Conservation (phyloP, 106 monocot species). For the Apostasia shenzhenica region DNA sequence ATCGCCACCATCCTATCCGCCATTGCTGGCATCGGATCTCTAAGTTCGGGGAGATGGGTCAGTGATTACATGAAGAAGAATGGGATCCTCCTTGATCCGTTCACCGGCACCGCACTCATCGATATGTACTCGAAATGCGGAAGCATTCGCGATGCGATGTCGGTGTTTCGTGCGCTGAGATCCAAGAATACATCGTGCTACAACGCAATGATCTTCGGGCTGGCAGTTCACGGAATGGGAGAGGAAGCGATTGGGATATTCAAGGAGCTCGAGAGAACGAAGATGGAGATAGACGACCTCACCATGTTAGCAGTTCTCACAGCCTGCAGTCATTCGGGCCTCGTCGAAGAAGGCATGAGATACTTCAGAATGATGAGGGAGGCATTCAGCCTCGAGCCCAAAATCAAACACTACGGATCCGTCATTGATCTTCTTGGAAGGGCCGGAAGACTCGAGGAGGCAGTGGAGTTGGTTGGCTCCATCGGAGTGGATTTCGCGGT, state of each 20-base stretch:
- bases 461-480: constrained; percentile 29
- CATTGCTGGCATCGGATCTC: constrained; percentile 35
- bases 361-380: constrained; percentile 54
- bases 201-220: constrained; percentile 52
- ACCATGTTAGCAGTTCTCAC: constrained; percentile 54
- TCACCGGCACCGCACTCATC: constrained; percentile 45
- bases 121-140: constrained; percentile 79
- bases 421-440: constrained; percentile 66
- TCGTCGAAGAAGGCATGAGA: constrained; percentile 47
- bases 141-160: constrained; percentile 23
- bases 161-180: constrained; percentile 31
- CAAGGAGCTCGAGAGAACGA: constrained; percentile 30
- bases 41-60: constrained; percentile 38
- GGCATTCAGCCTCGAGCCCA: constrained; percentile 31
- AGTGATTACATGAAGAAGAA: constrained; percentile 43
- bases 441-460: constrained; percentile 48
- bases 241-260: constrained; percentile 37
- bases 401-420: constrained; percentile 55
- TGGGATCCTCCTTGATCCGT: constrained; percentile 13
- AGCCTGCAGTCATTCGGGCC: constrained; percentile 57
- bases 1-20: constrained; percentile 41
- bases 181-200: constrained; percentile 47
- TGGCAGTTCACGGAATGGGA: constrained; percentile 61
- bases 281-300: constrained; percentile 36
- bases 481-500: constrained; percentile 33